Base-by-base conservation (phyloP, 306 rosid species). In the Vachellia collinsii region DNA sequence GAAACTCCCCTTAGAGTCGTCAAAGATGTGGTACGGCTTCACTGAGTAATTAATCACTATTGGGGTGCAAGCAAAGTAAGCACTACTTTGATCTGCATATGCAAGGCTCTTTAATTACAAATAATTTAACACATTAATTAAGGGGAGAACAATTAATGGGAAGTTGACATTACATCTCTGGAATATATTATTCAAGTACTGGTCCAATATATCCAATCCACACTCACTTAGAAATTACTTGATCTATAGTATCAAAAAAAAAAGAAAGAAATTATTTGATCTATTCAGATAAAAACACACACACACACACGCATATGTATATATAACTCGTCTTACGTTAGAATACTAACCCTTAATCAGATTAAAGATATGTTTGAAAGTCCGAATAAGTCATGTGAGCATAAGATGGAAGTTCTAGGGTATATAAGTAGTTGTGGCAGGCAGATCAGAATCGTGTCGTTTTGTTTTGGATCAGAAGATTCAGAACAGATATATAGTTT, bases 111-210 rank as follows among this genome's bases (percentile, higher is more conserved):
- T 80, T 47, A 16, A 51, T 51, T 17, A 20, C 29, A 58, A 9
- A 69, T 63, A 77, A 44, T 29, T 71, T 63, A 62, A 66, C 38
- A 53, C 76, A 19, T 59, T 11, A 65, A 82, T 79, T 82, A 85
- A 85, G 81, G 84, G 83, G 81, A 77, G 29, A 12, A 81, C 77
- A 12, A 29, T 62, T 56, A 80, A 83, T 78, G 87, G 80, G 36
- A 34, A 63, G 74, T 59, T 77, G 83, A 80, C 82, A 84, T 78
- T 75, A 65, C 77, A 74, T 70, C 29, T 70, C 73, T 50, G 58
- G 62, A 78, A 85, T 85, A 83, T 83, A 29, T 29, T 29, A 29
- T 78, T 78, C 11, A 83, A 88, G 75, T 78, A 9, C 29, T 56
- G 3, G 9, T 56, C 66, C 6, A 29, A 37, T 7, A 17, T 9